phyloP scores from a whole-genome alignment of 2,329 filamentous ascomycete genomes.

The Rasamsonia emersonii region DNA sequence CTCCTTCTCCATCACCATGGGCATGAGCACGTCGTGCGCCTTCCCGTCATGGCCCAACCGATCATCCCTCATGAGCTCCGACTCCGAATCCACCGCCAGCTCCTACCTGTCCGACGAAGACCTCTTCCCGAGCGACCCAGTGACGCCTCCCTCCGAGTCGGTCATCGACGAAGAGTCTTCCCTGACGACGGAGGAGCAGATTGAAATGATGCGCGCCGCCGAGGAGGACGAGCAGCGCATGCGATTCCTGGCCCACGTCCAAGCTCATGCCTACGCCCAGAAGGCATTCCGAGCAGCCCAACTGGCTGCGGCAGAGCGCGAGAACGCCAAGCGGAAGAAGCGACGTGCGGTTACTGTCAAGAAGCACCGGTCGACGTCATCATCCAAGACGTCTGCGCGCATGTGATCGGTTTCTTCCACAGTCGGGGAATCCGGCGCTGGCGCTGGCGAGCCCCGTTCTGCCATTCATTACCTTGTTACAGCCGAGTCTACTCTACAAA shows the following conservation, averaged over 20 bases:
- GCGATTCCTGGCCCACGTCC: conserved; percentile 32
- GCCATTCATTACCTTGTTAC: no score
- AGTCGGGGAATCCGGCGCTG: no score
- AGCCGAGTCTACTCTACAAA: no score
- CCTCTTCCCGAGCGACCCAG: conserved; percentile 26
- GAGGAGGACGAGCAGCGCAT: conserved; percentile 28
- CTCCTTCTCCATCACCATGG: conserved; percentile 31
- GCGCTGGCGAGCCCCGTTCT: no score
- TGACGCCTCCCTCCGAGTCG: conserved; percentile 16
- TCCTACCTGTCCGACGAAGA: conserved; percentile 37
- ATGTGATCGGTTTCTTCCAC: no score
- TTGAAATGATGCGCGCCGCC: conserved; percentile 26
- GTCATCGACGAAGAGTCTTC: conserved; percentile 21
- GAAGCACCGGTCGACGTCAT: conserved; percentile 14
- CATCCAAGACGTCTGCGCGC: conserved; percentile 9
- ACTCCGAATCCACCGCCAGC: conserved; percentile 24
- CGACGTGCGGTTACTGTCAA: conserved; percentile 12
- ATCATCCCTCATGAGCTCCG: conserved; percentile 25
- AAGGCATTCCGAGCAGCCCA: conserved; percentile 30
- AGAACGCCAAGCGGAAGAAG: conserved; percentile 15
- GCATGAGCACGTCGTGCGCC: conserved; percentile 33
- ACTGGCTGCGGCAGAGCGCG: conserved; percentile 15
- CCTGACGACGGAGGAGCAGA: conserved; percentile 32
- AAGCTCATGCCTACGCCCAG: conserved; percentile 33
- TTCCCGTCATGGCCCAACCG: conserved; percentile 39